These are phyloP conservation scores for Paramecium pentaurelia DNA, from an alignment of 73 alveolate genomes.

Conservation along the genomic window DNA sequence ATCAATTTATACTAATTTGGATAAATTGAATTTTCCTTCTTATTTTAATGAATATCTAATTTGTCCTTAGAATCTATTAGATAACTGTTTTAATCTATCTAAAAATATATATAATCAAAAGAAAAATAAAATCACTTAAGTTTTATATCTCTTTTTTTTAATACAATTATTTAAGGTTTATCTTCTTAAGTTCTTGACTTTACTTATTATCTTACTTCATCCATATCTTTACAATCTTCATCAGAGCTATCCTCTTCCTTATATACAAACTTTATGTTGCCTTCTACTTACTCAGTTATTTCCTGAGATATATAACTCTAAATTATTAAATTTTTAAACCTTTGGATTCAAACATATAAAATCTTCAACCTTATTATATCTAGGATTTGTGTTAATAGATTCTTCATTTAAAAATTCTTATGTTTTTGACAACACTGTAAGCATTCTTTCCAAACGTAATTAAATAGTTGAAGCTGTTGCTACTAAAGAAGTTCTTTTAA, in stretches of 20 bases:
- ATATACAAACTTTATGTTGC: neutral
- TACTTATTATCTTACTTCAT: neutral
- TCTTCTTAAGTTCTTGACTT: neutral
- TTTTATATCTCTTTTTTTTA: neutral
- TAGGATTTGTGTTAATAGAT: neutral
- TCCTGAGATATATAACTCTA: neutral
- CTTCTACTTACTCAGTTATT: neutral
- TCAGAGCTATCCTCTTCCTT: neutral
- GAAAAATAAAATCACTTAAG: neutral
- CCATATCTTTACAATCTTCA: neutral
- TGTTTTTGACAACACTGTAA: conserved; percentile 20
- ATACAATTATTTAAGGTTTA: neutral
- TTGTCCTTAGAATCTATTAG: neutral
- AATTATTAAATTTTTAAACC: neutral
- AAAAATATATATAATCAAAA: neutral
- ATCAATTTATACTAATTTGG: no score
- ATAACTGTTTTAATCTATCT: neutral
- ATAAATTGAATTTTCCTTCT: neutral
- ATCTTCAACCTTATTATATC: neutral
- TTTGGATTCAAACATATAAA: neutral
- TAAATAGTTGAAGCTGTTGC: neutral
- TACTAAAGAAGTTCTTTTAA: neutral
- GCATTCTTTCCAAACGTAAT: conserved; percentile 14
- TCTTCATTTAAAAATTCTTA: conserved; percentile 7
- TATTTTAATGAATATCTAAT: no score